A percentile compares a stretch with the other conserved stretches of the same genome.
phyloP scores from a whole-genome alignment of 768 basidiomycete genomes.

The Sporobolomyces roseus region DNA sequence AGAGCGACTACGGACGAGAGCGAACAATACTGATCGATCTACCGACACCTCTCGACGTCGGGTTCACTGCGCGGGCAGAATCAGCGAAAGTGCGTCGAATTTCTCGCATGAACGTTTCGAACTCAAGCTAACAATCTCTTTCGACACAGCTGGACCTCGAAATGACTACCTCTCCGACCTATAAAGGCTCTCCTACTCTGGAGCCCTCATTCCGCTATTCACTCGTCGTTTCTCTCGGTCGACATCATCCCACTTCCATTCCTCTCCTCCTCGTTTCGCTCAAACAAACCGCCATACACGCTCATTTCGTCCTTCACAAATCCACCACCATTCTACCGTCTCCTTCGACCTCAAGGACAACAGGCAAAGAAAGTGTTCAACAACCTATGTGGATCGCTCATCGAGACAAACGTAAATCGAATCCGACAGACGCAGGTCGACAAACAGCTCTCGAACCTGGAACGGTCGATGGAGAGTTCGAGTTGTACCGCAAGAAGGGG shows the following conservation, averaged over 20 bases:
- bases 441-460: background rate
- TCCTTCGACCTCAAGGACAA: too few species aligned
- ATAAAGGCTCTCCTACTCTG: background rate
- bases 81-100: too few species aligned
- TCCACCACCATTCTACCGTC: background rate
- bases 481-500: background rate
- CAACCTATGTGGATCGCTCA: too few species aligned
- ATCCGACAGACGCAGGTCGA: background rate
- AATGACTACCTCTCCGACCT: background rate
- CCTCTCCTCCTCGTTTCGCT: background rate
- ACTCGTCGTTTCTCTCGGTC: background rate
- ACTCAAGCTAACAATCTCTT: background rate
- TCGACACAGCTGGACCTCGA: background rate
- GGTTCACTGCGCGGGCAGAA: background rate
- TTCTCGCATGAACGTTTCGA: background rate
- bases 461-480: background rate
- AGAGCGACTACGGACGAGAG: background rate
- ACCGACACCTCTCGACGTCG: background rate
- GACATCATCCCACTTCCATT: background rate
- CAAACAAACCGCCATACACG: background rate
- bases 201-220: slow-evolving; percentile 2
- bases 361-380: too few species aligned
- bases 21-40: background rate
- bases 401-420: background rate
- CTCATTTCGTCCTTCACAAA: slow-evolving; percentile 4